Conservation (phyloP, 345 rosid species). For the Trapa bicornis region DNA sequence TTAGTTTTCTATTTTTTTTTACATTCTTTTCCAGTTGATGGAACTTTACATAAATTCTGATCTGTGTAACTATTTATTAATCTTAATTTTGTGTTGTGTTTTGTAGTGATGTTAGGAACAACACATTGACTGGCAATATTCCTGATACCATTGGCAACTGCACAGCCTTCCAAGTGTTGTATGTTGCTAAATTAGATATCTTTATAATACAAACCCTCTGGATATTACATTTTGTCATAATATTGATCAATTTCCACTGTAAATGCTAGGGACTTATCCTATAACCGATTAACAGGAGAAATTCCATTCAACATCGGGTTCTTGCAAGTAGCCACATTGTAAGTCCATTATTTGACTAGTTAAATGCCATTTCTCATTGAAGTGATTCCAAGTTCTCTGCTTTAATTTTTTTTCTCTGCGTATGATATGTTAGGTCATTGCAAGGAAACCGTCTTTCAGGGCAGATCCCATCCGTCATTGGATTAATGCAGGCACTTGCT, state of each 20-base stretch:
- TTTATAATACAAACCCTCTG: neutral
- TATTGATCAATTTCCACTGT: neutral
- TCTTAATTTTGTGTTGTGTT: constrained; percentile 1
- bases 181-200: constrained; percentile 28
- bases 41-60: neutral
- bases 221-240: neutral
- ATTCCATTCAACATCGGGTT: constrained; percentile 96
- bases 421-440: constrained; percentile 48
- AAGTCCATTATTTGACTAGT: constrained; percentile 13
- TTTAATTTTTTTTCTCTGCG: neutral
- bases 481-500: constrained; percentile 99
- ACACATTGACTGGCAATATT: constrained; percentile 86
- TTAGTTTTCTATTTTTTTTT: neutral
- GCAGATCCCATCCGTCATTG: constrained; percentile 84
- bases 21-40: neutral
- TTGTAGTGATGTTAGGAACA: constrained; percentile 78
- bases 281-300: constrained; percentile 75
- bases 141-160: constrained; percentile 91
- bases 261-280: constrained; percentile 74
- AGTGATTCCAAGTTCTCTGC: neutral
- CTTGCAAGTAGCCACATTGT: constrained; percentile 97
- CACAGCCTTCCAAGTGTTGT: constrained; percentile 98
- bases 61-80: neutral
- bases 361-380: neutral
- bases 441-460: constrained; percentile 84